phyloP scores from a whole-genome alignment of 163 green algal genomes.

The Coccomyxa subellipsoidea region DNA sequence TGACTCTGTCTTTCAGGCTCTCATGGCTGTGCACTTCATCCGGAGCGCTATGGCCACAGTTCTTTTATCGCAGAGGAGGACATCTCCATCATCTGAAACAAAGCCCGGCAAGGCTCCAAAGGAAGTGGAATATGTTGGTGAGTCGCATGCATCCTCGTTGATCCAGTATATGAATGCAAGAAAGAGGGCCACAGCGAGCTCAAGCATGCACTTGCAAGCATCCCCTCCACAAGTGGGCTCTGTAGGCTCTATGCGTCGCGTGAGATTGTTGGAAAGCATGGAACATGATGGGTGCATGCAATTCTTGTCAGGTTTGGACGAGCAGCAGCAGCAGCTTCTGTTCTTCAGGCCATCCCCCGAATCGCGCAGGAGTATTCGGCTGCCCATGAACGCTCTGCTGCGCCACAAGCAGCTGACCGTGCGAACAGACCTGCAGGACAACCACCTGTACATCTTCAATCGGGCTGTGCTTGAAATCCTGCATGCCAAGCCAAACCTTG shows the following conservation, averaged over 20 bases:
- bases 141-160: neutral
- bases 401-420: conserved; percentile 24
- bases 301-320: neutral
- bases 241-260: no score
- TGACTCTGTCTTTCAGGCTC: conserved; percentile 21
- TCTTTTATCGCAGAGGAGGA: conserved; percentile 33
- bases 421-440: neutral
- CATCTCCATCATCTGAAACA: conserved; percentile 36
- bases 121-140: conserved; percentile 79
- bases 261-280: no score
- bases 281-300: neutral
- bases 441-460: conserved; percentile 14
- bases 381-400: conserved; percentile 33
- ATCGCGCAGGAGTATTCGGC: conserved; percentile 51
- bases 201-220: no score
- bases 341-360: neutral
- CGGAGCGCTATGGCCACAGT: conserved; percentile 37
- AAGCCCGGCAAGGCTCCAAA: conserved; percentile 55
- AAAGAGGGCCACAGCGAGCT: no score
- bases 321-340: neutral
- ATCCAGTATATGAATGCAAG: no score
- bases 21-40: conserved; percentile 44
- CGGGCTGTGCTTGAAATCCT: neutral
- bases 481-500: neutral
- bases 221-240: no score